Conservation (phyloP, 1,139 yeast species). For the Kodamaea fungicola region DNA sequence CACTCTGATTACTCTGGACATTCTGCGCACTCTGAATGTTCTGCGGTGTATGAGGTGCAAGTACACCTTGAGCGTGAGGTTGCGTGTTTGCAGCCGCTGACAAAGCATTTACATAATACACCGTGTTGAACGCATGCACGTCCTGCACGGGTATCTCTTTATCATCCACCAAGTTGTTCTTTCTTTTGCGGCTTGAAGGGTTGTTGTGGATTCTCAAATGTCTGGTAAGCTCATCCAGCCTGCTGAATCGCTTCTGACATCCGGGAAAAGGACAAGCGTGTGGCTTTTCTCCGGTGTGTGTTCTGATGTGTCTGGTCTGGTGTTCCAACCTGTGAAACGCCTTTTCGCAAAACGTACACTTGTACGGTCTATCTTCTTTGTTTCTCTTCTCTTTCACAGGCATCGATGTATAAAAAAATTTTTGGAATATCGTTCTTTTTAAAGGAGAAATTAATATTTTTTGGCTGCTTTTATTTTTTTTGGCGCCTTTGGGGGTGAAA, state of each 20-base stretch:
- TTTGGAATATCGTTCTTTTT: conserved; percentile 1
- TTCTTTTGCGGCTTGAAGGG: conserved; percentile 36
- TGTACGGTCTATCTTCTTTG: conserved; percentile 59
- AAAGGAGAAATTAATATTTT: not conserved
- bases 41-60: not conserved
- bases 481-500: too few species aligned
- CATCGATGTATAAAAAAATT: conserved; percentile 5
- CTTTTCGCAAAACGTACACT: conserved; percentile 87
- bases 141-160: conserved; percentile 3
- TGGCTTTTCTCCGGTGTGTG: conserved; percentile 96
- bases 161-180: conserved; percentile 10
- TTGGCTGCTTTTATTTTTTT: too few species aligned
- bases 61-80: not conserved
- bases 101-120: conserved; percentile 3
- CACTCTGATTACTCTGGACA: not conserved
- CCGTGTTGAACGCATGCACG: conserved; percentile 5
- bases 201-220: conserved; percentile 85
- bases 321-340: conserved; percentile 92
- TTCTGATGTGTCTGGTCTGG: conserved; percentile 89
- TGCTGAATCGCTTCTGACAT: conserved; percentile 77
- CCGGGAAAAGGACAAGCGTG: conserved; percentile 87
- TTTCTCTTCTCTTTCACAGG: conserved; percentile 13
- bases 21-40: too few species aligned
- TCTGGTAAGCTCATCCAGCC: conserved; percentile 88
- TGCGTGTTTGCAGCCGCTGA: conserved; percentile 1